Conservation (phyloP, 2,329 filamentous ascomycete genomes). For the Penicillium occitanis region DNA sequence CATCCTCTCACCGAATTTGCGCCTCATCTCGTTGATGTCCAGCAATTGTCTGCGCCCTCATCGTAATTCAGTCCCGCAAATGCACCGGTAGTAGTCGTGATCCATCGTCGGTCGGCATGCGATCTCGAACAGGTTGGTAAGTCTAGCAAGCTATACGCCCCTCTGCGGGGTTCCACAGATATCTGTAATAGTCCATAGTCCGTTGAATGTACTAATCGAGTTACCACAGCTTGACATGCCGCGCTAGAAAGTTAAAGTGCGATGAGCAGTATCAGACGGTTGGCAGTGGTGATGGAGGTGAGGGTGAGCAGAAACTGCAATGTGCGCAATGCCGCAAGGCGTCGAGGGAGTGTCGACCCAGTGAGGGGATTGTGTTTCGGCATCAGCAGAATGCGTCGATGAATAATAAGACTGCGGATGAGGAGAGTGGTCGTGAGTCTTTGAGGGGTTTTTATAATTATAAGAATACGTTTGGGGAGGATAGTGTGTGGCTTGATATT, state of each 20-base stretch:
- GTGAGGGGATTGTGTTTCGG: conserved; percentile 64
- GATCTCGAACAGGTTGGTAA: conserved; percentile 47
- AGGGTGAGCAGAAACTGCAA: conserved; percentile 51
- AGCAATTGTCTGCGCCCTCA: neutral
- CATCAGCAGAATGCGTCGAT: conserved; percentile 70
- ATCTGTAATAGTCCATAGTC: neutral
- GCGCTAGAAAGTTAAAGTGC: conserved; percentile 64
- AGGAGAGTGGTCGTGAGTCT: conserved; percentile 43
- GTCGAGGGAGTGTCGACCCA: conserved; percentile 59
- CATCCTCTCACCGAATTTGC: neutral
- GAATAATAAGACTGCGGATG: conserved; percentile 47
- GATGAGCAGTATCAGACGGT: conserved; percentile 46
- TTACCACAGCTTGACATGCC: conserved; percentile 53
- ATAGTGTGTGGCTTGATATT: conserved; percentile 63
- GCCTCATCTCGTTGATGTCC: neutral
- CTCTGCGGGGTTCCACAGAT: neutral
- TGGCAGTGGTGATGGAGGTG: conserved; percentile 48
- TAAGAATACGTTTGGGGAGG: conserved; percentile 63
- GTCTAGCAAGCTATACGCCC: conserved; percentile 23
- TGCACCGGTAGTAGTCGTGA: conserved; percentile 14
- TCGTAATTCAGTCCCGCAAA: neutral
- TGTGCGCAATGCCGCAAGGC: conserved; percentile 64
- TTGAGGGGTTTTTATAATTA: conserved; percentile 65
- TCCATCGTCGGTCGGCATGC: conserved; percentile 34
- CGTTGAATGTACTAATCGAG: neutral